Evolutionary conservation across 2,329 filamentous ascomycete species (phyloP), one percentile per base, ranked within the genome.

Genomic region (Stromatinia cepivora): DNA sequence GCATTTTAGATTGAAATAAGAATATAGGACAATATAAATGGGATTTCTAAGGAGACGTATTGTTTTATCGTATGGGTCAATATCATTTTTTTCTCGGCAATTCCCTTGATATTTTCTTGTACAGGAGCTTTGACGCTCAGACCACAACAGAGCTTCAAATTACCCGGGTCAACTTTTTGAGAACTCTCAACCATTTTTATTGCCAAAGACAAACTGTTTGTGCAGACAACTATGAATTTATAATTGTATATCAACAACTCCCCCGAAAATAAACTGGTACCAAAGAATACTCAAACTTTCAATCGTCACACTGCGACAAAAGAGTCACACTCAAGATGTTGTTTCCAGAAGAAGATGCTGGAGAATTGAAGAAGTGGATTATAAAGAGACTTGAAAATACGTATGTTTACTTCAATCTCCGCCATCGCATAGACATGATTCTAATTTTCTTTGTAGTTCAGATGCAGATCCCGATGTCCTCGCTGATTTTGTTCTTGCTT

Each of bases 391-490:
- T 94, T 66, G 90, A 92, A 78, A 88, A 90, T 77, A 91, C 90
- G 90, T 92, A 80, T 67, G 88, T 71, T 25, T 25, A 63, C 36
- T 46, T n/a, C 63, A 70, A 57, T 34, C 46, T 57, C 11, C 81
- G 70, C 54, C 58, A 53, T 45, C 56, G 54, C 39, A n/a, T 62
- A 39, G 20, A 42, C 25, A 17, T 62, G 22, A 31, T 45, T 45
- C 45, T 69, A 59, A 69, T 46, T 25, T 67, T 28, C 17, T 34
- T 50, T 56, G 11, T 72, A 92, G 91, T 66, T 92, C 90, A 39
- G 91, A 94, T 76, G 91, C 91, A 64, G 92, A 95, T 78, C 87
- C 89, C 45, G 92, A 93, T 76, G 91, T 94, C 7, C 87, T 95
- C 4, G 92, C 91, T 59, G 92, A 95, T 75, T 95, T 94, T 78